Base-by-base conservation (phyloP, 1,139 yeast genomes). In the Eremothecium gossypii region DNA sequence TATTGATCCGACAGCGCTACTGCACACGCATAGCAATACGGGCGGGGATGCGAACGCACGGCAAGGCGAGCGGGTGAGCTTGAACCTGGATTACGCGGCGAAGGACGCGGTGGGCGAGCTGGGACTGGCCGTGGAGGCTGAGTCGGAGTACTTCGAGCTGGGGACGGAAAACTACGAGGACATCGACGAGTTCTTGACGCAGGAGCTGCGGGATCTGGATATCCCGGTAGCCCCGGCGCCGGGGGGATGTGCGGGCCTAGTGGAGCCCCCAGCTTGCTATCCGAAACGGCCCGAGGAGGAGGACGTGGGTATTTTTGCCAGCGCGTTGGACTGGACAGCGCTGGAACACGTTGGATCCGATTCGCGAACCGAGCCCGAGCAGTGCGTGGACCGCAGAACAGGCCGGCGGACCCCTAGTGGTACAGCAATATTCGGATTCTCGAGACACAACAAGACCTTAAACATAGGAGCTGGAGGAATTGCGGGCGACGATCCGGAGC, bases 341-440 rank as follows among this genome's bases (percentile, higher is more conserved):
- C 14, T 32, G 8, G 29, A 34, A 10, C 29, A 34, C 13, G 11
- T 11, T 10, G 14, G 20, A n/a, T 14, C 14, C 11, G 37, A 34
- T 9, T 23, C 37, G 6, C n/a, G 11, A n/a, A 27, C n/a, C 9
- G 11, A 9, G 9, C 13, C 10, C 29, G 29, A 9, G 5, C 37
- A 14, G 27, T n/a, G 13, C 9, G 31, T 27, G 38, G 44, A 45
- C 8, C 26, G 30, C 7, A 39, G 33, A 32, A 12, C 40, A 12
- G 69, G 65, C 48, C 57, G 58, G 45, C 60, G 66, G 40, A 61
- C 61, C 8, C 58, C 61, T 23, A 74, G 80, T 60, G 83, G 83
- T 7, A 77, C 83, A 1, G 82, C 82, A 7, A 77, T 77, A 31
- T 77, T 77, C 56, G 83, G 83, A 0, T 77, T 73, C 49, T 61